A percentile compares a stretch with the other conserved stretches of the same genome.
Evolutionary conservation across 495 filamentous ascomycete species (phyloP).

Genomic region (Xylaria grammica): DNA sequence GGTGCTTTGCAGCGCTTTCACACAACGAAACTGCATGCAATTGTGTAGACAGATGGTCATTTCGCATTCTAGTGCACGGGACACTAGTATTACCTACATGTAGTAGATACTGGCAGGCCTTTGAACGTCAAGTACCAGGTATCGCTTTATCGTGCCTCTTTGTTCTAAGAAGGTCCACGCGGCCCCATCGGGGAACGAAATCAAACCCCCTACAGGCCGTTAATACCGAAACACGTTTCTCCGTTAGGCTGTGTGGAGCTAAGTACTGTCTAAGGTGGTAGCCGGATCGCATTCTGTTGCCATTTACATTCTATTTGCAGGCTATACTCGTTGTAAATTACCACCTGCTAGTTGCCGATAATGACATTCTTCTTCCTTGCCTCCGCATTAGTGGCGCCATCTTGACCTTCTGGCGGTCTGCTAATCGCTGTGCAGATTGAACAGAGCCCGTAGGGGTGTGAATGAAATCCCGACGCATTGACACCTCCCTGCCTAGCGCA

Average conservation of each 20-base stretch:
- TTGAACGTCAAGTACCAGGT: no score
- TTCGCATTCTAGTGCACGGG: background rate
- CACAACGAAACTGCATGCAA: background rate
- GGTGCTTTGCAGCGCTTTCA: background rate
- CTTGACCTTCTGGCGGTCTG: conserved; percentile 22
- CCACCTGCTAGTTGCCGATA: conserved; percentile 5
- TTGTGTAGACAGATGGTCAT: background rate
- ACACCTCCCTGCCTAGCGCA: conserved; percentile 5
- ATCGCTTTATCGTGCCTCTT: background rate
- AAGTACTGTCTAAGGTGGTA: conserved; percentile 12
- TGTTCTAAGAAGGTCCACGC: conserved; percentile 6
- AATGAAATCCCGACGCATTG: conserved; percentile 23
- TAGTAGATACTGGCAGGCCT: no score
- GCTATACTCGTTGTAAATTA: background rate
- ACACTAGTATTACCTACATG: no score
- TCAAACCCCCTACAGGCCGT: conserved; percentile 14
- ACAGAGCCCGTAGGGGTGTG: conserved; percentile 18
- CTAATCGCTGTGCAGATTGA: conserved; percentile 12
- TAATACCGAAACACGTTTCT: conserved; percentile 16
- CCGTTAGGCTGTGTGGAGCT: conserved; percentile 2
- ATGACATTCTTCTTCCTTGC: background rate
- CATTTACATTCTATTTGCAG: background rate
- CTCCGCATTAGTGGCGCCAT: conserved; percentile 18
- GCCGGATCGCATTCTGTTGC: conserved; percentile 20
- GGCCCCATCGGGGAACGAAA: conserved; percentile 12